Percentiles rank a stretch among this genome's conserved stretches.
These are phyloP conservation scores for Plasmodium adleri DNA, from an alignment of 169 alveolate genomes.

Conservation along the genomic window DNA sequence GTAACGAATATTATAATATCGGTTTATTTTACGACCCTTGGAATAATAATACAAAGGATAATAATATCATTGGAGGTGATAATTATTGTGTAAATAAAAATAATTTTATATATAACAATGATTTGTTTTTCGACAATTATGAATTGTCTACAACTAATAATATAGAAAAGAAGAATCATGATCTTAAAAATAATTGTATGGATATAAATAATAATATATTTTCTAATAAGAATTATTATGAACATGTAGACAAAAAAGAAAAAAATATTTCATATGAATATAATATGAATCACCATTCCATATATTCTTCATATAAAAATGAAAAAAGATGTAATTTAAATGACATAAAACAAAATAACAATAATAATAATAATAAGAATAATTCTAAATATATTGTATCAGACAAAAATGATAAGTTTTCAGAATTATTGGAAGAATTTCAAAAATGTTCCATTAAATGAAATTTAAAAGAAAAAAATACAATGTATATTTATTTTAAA, in stretches of 20 bases:
- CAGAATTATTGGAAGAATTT: slow-evolving; percentile 72
- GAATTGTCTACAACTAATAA: background rate
- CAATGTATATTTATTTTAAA: too few relatives aligned
- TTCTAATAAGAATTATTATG: slow-evolving; percentile 10
- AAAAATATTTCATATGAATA: background rate
- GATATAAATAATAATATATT: background rate
- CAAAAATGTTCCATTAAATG: slow-evolving; percentile 31
- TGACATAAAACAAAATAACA: background rate
- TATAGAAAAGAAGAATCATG: background rate
- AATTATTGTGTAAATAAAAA: background rate
- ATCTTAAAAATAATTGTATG: background rate
- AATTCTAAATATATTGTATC: slow-evolving; percentile 27
- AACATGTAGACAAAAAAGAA: slow-evolving; percentile 12
- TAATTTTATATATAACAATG: background rate
- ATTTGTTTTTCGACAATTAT: background rate
- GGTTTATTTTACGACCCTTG: slow-evolving; percentile 53
- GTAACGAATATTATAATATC: slow-evolving; percentile 2
- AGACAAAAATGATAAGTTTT: slow-evolving; percentile 73
- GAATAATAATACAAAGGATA: slow-evolving; percentile 6
- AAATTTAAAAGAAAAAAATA: background rate
- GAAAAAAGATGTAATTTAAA: slow-evolving; percentile 4
- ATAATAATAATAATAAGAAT: background rate
- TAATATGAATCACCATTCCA: background rate
- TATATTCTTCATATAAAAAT: background rate
- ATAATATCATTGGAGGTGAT: slow-evolving; percentile 1